Evolutionary conservation across 306 rosid genomes (phyloP).

Genomic region (Adenanthera pavonina): DNA sequence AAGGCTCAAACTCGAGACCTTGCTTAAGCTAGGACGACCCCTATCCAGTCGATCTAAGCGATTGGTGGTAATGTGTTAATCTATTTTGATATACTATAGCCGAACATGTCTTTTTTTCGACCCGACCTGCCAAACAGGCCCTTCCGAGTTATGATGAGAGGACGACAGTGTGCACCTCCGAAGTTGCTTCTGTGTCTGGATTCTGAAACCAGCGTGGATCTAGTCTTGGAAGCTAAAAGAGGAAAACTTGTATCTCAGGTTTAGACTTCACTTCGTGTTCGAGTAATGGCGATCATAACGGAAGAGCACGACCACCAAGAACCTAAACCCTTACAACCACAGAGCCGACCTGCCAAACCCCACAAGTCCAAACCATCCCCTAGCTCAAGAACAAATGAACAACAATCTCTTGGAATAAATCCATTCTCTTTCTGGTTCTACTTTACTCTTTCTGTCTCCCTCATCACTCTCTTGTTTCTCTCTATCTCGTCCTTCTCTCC

Average conservation of each 20-base stretch:
- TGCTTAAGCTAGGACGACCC: too few species aligned
- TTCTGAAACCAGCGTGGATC: conserved; percentile 22
- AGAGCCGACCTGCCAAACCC: conserved; percentile 38
- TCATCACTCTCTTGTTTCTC: conserved; percentile 56
- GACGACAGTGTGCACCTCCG: background rate
- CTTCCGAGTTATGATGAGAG: conserved; percentile 3
- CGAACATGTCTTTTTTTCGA: background rate
- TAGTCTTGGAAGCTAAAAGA: background rate
- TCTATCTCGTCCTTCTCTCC: conserved; percentile 59
- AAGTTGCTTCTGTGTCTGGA: background rate
- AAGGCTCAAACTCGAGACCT: too few species aligned
- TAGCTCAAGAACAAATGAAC: conserved; percentile 25
- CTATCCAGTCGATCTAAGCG: too few species aligned
- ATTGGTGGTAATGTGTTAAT: too few species aligned
- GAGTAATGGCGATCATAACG: conserved; percentile 78
- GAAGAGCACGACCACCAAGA: conserved; percentile 54
- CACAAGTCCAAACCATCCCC: conserved; percentile 42
- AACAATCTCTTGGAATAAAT: conserved; percentile 31
- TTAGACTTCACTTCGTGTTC: background rate
- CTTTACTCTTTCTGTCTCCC: conserved; percentile 68
- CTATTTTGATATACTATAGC: accelerated
- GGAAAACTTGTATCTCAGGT: conserved; percentile 22
- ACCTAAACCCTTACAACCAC: conserved; percentile 30
- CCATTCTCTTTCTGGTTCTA: conserved; percentile 89
- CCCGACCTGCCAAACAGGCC: conserved; percentile 16